Evolutionary conservation across 1,139 yeast species (phyloP).

Genomic region (Candida frijolesensis): DNA sequence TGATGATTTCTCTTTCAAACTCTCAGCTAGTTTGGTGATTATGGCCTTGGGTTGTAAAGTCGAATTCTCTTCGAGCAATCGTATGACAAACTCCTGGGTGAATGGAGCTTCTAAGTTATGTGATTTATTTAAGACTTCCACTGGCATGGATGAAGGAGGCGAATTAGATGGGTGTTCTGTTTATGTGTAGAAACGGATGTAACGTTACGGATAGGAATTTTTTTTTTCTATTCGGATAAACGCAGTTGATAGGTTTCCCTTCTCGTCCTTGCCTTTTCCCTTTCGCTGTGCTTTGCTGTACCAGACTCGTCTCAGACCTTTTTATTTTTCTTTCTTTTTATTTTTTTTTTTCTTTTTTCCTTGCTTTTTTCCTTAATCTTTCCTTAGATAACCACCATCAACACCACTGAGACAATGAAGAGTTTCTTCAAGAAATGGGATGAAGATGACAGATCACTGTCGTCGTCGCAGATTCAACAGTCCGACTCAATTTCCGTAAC

Average conservation of each 20-base stretch:
- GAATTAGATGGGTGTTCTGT: neutral
- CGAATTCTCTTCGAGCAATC: conserved; percentile 10
- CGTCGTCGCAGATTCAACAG: neutral
- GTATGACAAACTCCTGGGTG: conserved; percentile 14
- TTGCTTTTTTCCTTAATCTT: neutral
- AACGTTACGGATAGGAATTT: neutral
- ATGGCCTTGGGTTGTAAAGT: conserved; percentile 6
- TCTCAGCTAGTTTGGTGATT: conserved; percentile 17
- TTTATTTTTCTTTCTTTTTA: neutral
- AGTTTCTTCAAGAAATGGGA: conserved; percentile 23
- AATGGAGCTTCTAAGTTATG: conserved; percentile 15
- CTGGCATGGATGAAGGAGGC: conserved; percentile 1
- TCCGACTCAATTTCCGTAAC: conserved; percentile 17
- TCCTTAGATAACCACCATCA: too few species aligned
- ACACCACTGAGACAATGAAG: conserved; percentile 12
- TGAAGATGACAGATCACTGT: conserved; percentile 7
- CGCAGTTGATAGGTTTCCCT: neutral
- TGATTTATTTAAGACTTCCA: conserved; percentile 10
- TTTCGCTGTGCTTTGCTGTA: too few species aligned
- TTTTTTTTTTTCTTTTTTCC: conserved; percentile 2
- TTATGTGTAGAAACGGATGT: neutral
- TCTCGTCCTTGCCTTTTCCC: too few species aligned
- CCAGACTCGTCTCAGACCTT: too few species aligned
- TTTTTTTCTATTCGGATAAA: conserved; percentile 2
- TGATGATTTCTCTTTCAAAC: conserved; percentile 33